phyloP scores from a whole-genome alignment of 305 asterid genomes.

The Lippia alba region DNA sequence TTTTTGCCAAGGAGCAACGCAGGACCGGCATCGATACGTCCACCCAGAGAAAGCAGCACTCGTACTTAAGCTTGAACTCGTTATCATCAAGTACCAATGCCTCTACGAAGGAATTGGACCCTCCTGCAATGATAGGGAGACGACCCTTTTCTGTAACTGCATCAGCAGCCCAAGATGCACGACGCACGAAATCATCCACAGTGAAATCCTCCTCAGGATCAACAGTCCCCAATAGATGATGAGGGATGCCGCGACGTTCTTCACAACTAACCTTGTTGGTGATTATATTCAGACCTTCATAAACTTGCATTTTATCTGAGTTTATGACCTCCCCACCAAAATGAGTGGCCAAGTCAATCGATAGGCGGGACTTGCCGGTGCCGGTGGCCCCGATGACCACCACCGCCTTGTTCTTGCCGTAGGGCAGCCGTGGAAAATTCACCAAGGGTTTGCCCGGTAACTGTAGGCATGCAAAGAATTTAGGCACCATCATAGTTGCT shows the following conservation, averaged over 20 bases:
- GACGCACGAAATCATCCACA: slow-evolving; percentile 38
- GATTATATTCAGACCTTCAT: slow-evolving; percentile 42
- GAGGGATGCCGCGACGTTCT: slow-evolving; percentile 50
- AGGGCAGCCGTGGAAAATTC: slow-evolving; percentile 42
- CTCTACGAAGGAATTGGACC: slow-evolving; percentile 51
- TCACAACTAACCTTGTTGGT: slow-evolving; percentile 39
- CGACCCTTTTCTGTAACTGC: slow-evolving; percentile 20
- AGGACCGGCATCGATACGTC: slow-evolving; percentile 38
- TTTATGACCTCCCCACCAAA: slow-evolving; percentile 50
- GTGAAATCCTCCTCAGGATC: slow-evolving; percentile 45
- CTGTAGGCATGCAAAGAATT: slow-evolving; percentile 44
- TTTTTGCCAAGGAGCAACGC: slow-evolving; percentile 27
- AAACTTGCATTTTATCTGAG: slow-evolving; percentile 57
- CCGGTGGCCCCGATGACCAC: slow-evolving; percentile 58
- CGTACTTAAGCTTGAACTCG: slow-evolving; percentile 33
- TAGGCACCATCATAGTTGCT: slow-evolving; percentile 39
- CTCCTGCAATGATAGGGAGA: slow-evolving; percentile 54
- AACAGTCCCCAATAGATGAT: slow-evolving; percentile 44
- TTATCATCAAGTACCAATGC: slow-evolving; percentile 40
- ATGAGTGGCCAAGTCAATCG: slow-evolving; percentile 44
- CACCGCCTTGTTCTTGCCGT: slow-evolving; percentile 40
- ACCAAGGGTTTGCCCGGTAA: slow-evolving; percentile 38
- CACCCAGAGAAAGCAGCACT: slow-evolving; percentile 47
- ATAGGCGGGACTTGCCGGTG: slow-evolving; percentile 47
- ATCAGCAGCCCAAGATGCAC: slow-evolving; percentile 25